Conservation (phyloP, 441 rosid species). For the Populus hybrid region DNA sequence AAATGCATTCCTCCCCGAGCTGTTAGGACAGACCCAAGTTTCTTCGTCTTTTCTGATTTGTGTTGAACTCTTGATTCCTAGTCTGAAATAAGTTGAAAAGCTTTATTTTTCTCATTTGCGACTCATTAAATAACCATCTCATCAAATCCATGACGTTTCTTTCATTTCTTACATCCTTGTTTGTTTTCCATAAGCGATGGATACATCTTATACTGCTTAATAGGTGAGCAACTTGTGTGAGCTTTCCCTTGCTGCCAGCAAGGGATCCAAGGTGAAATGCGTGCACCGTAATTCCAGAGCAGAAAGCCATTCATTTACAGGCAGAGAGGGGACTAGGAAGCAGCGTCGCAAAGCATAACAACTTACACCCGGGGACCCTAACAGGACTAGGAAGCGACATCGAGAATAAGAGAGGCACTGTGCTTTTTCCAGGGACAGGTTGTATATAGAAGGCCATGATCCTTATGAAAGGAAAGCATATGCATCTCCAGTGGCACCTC, state of each 20-base stretch:
- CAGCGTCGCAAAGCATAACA: not conserved
- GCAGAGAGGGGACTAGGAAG: constrained; percentile 4
- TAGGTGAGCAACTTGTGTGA: constrained; percentile 28
- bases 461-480: not conserved
- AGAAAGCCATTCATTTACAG: not conserved
- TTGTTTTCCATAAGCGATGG: not conserved
- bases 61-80: too few relatives aligned
- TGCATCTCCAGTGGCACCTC: constrained; percentile 11
- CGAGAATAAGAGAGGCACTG: constrained; percentile 9
- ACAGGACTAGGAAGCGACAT: not conserved
- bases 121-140: too few relatives aligned
- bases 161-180: too few relatives aligned
- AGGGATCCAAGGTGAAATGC: not conserved
- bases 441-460: not conserved
- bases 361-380: not conserved
- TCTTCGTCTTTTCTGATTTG: too few relatives aligned
- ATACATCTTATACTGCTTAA: constrained; percentile 10
- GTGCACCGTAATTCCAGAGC: not conserved
- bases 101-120: too few relatives aligned
- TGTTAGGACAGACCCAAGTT: too few relatives aligned
- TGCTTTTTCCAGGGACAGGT: not conserved
- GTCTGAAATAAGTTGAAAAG: too few relatives aligned
- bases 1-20: too few relatives aligned
- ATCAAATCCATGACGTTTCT: too few relatives aligned
- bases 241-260: constrained; percentile 23